phyloP scores from a whole-genome alignment of 2,329 filamentous ascomycete species.

The Cryphonectria carpinicola region DNA sequence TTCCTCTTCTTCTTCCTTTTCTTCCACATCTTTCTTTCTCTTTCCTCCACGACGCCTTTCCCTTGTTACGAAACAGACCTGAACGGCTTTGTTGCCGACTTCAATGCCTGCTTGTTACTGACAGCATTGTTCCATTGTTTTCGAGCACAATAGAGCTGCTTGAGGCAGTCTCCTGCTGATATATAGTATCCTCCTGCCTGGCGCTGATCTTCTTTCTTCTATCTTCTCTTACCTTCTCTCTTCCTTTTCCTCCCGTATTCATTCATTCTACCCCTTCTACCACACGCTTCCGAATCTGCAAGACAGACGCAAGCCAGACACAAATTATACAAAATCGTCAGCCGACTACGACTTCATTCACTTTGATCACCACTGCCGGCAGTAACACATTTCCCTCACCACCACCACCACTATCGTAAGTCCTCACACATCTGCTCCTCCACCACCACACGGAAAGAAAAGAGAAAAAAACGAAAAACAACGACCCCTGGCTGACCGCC shows the following conservation, averaged over 20 bases:
- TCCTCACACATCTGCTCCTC: not conserved
- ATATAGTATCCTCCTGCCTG: slow-evolving; percentile 14
- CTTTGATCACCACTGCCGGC: slow-evolving; percentile 21
- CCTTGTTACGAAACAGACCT: slow-evolving; percentile 9
- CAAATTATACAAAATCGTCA: not conserved
- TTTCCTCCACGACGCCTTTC: slow-evolving; percentile 10
- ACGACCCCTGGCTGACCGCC: slow-evolving; percentile 9
- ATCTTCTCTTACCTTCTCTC: not conserved
- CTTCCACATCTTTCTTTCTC: not conserved
- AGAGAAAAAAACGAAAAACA: not conserved
- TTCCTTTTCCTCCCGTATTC: not conserved
- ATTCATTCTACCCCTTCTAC: not conserved
- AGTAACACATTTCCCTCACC: slow-evolving; percentile 9
- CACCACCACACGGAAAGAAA: not conserved
- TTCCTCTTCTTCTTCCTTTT: not conserved
- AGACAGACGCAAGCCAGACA: slow-evolving; percentile 22
- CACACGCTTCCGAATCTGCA: slow-evolving; percentile 21
- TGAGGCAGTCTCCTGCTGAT: slow-evolving; percentile 22
- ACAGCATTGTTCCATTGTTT: slow-evolving; percentile 21
- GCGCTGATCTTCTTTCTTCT: slow-evolving; percentile 11
- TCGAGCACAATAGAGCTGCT: slow-evolving; percentile 27
- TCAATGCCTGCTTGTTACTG: slow-evolving; percentile 24
- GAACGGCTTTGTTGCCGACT: slow-evolving; percentile 28
- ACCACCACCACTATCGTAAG: not conserved
- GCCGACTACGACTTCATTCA: slow-evolving; percentile 16